These are phyloP conservation scores for Rutstroemia sp. DNA, from an alignment of 2,329 filamentous ascomycete species.

Conservation along the genomic window DNA sequence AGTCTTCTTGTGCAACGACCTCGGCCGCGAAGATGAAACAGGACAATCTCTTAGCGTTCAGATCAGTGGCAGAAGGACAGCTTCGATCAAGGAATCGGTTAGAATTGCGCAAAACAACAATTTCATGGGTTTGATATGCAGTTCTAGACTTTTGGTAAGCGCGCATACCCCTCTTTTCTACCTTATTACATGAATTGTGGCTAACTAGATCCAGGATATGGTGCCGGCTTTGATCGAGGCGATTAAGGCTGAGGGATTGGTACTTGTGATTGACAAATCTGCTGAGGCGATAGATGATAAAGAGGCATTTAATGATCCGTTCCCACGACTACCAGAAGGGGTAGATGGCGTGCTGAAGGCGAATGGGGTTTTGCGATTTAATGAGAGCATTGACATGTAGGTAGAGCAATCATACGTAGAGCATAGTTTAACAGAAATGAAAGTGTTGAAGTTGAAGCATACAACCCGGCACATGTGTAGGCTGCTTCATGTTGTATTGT, in stretches of 20 bases:
- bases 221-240: constrained; percentile 87
- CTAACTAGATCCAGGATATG: constrained; percentile 60
- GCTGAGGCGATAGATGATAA: constrained; percentile 33
- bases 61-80: constrained; percentile 62
- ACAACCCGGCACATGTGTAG: too few relatives aligned
- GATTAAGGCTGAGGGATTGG: constrained; percentile 89
- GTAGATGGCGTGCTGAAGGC: constrained; percentile 81
- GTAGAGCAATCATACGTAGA: neutral
- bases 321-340: constrained; percentile 62
- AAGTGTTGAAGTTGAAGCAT: neutral
- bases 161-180: neutral
- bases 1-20: constrained; percentile 88
- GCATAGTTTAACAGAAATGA: neutral
- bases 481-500: too few relatives aligned
- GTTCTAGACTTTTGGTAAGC: constrained; percentile 74
- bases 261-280: constrained; percentile 83
- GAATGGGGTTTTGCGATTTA: constrained; percentile 86
- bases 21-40: constrained; percentile 54
- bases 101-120: constrained; percentile 92
- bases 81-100: constrained; percentile 91
- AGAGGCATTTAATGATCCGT: constrained; percentile 38
- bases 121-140: constrained; percentile 94
- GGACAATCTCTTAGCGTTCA: constrained; percentile 17
- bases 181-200: neutral
- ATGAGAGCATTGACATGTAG: constrained; percentile 76